Percentiles rank a stretch among this genome's conserved stretches.
Evolutionary conservation across 371 early-diverging fungal genomes (phyloP).

Genomic region (Zopfochytrium polystomum): DNA sequence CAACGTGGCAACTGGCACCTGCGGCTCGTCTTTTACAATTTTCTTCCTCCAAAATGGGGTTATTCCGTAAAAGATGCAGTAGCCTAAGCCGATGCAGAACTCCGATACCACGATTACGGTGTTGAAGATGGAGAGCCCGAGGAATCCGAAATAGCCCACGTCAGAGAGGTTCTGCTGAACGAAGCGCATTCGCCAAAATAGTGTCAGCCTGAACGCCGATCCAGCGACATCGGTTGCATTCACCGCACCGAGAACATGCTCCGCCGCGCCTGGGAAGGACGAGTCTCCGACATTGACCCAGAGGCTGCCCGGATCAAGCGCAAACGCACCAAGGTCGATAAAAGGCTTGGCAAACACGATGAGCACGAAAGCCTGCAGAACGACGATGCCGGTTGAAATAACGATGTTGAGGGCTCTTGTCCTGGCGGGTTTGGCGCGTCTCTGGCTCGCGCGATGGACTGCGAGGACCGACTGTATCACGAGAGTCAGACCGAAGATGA

Average conservation of each 20-base stretch:
- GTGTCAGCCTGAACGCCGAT: no score
- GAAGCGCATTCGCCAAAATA: neutral
- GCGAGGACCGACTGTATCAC: neutral
- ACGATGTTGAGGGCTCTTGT: neutral
- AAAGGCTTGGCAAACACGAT: neutral
- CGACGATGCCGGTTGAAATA: neutral
- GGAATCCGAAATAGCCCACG: neutral
- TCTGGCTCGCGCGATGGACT: neutral
- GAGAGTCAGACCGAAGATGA: neutral
- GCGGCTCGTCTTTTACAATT: neutral
- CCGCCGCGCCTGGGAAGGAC: neutral
- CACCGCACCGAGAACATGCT: neutral
- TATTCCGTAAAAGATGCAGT: no score
- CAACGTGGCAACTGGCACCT: neutral
- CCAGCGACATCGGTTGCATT: neutral
- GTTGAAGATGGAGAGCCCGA: neutral
- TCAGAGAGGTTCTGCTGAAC: neutral
- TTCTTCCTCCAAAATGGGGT: no score
- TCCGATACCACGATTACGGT: neutral
- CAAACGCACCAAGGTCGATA: neutral
- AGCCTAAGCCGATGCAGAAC: neutral
- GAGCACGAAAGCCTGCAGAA: neutral
- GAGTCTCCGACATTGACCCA: constrained; percentile 1
- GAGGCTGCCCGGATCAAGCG: neutral
- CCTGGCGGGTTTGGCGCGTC: neutral